phyloP scores from a whole-genome alignment of 176 grass and related monocot species.

The Oryza meridionalis region DNA sequence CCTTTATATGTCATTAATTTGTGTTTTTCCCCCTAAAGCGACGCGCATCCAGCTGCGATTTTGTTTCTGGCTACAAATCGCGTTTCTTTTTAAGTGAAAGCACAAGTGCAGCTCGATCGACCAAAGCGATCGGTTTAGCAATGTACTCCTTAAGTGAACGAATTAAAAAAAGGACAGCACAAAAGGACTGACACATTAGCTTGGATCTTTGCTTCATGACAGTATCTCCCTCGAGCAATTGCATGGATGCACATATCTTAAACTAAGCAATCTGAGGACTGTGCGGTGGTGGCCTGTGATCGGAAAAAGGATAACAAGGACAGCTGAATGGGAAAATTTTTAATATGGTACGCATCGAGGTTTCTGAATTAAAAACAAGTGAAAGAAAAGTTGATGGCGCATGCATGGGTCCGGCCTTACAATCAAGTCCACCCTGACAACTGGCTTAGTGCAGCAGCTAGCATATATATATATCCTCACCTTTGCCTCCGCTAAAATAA shows the following conservation, averaged over 20 bases:
- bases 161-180: background rate
- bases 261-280: conserved; percentile 18
- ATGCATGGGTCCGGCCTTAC: background rate
- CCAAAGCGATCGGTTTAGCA: background rate
- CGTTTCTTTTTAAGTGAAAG: conserved; percentile 7
- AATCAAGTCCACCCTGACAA: conserved; percentile 29
- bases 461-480: background rate
- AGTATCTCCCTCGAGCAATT: background rate
- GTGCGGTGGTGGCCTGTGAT: conserved; percentile 22
- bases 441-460: conserved; percentile 10
- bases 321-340: background rate
- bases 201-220: conserved; percentile 19
- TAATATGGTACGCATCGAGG: background rate
- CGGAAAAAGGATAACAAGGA: background rate
- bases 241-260: conserved; percentile 12
- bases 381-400: background rate
- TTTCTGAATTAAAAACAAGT: background rate
- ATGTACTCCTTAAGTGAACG: background rate
- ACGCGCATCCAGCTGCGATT: conserved; percentile 38
- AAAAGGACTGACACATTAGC: background rate
- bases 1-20: conserved; percentile 16
- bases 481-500: conserved; percentile 42
- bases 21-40: conserved; percentile 3
- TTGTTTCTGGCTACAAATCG: conserved; percentile 2
- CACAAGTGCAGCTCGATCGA: conserved; percentile 8